Evolutionary conservation across 352 stramenopile genomes (phyloP).

Genomic region (Pelagophyceae sp.): DNA sequence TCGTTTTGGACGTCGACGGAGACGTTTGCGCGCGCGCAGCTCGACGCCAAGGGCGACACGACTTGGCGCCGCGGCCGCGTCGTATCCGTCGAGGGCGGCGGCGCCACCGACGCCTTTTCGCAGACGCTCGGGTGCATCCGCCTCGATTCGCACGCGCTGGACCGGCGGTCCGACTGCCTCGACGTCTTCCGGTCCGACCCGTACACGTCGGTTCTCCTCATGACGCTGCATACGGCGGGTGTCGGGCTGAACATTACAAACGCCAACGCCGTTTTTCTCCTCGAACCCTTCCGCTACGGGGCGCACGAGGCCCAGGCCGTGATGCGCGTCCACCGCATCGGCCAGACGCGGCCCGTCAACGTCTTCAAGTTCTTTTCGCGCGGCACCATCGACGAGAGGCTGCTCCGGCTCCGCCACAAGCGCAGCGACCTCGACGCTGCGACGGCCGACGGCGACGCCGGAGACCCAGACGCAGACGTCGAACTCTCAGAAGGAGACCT

Average conservation of each 20-base stretch:
- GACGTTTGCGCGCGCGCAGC: neutral
- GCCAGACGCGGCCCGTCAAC: constrained; percentile 41
- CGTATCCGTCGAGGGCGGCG: neutral
- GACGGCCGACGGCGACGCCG: neutral
- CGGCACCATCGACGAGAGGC: neutral
- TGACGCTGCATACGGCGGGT: neutral
- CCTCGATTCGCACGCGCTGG: neutral
- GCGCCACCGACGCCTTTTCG: constrained; percentile 2
- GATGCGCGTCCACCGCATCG: constrained; percentile 67
- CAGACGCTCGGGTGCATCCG: neutral
- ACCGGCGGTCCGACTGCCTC: neutral
- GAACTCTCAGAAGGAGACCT: neutral
- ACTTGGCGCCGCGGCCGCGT: neutral
- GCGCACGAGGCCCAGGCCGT: constrained; percentile 77
- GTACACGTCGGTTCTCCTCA: neutral
- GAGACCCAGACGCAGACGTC: neutral
- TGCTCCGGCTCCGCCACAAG: neutral
- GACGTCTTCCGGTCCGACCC: neutral
- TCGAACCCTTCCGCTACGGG: constrained; percentile 1
- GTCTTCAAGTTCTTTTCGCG: constrained; percentile 33
- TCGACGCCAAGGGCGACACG: neutral
- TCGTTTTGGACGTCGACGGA: too few species aligned
- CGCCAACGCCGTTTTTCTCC: neutral
- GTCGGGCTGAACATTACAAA: constrained; percentile 10
- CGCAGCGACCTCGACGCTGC: constrained; percentile 4